Conservation (phyloP, 164 flowering plant species). For the Kingdonia uniflora region DNA sequence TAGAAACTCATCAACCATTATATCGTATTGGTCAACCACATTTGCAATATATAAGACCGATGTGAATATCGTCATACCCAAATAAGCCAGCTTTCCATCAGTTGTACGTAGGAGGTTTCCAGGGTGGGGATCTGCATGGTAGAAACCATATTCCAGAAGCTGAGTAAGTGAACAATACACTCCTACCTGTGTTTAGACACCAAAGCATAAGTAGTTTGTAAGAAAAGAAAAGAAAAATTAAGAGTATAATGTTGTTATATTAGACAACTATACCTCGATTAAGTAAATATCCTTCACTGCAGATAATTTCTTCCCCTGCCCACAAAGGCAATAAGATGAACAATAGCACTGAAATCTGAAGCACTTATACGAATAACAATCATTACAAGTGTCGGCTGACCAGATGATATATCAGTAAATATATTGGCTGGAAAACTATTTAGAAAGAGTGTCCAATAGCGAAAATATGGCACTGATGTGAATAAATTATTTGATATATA, state of each 20-base stretch:
- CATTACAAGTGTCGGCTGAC: no score
- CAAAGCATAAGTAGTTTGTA: slow-evolving; percentile 9
- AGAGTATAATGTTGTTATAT: background rate
- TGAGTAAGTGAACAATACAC: slow-evolving; percentile 94
- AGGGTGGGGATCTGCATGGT: slow-evolving; percentile 99
- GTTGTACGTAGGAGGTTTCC: slow-evolving; percentile 87
- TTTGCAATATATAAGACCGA: no score
- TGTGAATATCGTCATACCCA: no score
- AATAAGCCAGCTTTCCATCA: slow-evolving; percentile 89
- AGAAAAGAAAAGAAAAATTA: background rate
- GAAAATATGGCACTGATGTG: no score
- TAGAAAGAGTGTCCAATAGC: no score
- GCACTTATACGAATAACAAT: no score
- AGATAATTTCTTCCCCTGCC: slow-evolving; percentile 72
- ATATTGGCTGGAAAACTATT: no score
- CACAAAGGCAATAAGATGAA: background rate
- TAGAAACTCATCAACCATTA: no score
- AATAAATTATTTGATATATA: no score
- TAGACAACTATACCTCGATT: slow-evolving; percentile 53
- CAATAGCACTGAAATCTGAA: no score
- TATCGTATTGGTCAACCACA: no score
- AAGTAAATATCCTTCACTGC: slow-evolving; percentile 84
- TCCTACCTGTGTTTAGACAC: slow-evolving; percentile 52
- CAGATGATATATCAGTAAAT: no score
- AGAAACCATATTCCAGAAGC: slow-evolving; percentile 92